These are phyloP conservation scores for Phytophthora quininea DNA, from an alignment of 352 stramenopile genomes.

Conservation along the genomic window DNA sequence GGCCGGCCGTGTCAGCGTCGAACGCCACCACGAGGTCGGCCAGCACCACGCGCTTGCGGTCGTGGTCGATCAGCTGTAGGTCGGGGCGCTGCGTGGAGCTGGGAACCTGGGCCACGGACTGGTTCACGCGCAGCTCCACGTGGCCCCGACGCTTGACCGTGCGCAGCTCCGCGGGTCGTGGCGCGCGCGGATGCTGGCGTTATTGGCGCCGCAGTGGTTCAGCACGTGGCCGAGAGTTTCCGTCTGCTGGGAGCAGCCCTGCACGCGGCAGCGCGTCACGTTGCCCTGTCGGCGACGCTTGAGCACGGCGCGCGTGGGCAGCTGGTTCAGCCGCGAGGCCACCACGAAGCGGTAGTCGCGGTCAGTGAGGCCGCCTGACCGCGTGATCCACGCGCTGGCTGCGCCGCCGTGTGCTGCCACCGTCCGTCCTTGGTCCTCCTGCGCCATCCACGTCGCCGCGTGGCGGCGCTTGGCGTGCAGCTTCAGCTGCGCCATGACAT, in stretches of 20 bases:
- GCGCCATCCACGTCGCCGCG: neutral
- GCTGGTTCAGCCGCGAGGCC: conserved; percentile 14
- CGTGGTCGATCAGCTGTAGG: conserved; percentile 4
- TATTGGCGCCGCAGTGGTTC: conserved; percentile 18
- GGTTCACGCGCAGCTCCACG: conserved; percentile 14
- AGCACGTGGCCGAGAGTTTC: conserved; percentile 19
- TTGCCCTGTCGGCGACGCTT: conserved; percentile 7
- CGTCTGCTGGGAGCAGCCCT: neutral
- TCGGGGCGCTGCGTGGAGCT: conserved; percentile 12
- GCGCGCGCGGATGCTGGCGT: conserved; percentile 3
- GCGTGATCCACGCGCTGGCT: conserved; percentile 15
- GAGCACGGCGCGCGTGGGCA: conserved; percentile 4
- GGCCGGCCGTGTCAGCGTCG: too few species aligned
- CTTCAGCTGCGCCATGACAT: conserved; percentile 19
- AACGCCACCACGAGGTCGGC: neutral
- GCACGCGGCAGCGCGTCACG: conserved; percentile 4
- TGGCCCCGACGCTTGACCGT: too few species aligned
- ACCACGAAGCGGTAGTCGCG: conserved; percentile 24
- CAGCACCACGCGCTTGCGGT: conserved; percentile 1
- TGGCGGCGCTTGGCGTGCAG: conserved; percentile 17
- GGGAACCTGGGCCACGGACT: conserved; percentile 11
- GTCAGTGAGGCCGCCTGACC: conserved; percentile 16
- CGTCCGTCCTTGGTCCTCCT: conserved; percentile 13
- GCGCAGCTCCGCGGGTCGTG: conserved; percentile 23
- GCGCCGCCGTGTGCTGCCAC: neutral